Evolutionary conservation across 345 rosid genomes (phyloP).

Genomic region (Nasturtium officinale): DNA sequence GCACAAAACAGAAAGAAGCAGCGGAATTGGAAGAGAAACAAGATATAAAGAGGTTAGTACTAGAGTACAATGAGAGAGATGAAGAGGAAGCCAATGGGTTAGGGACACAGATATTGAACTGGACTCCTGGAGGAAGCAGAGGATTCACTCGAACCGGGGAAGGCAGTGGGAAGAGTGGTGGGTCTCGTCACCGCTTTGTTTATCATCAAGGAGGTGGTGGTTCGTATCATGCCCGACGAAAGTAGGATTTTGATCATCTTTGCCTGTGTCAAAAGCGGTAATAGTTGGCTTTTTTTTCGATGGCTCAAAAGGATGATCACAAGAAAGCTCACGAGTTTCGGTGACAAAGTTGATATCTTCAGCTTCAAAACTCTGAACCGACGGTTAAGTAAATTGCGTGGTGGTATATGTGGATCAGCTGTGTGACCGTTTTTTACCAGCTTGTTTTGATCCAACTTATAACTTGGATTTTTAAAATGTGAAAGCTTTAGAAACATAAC

Average conservation of each 20-base stretch:
- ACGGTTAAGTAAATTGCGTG: conserved; percentile 6
- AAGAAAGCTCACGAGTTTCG: conserved; percentile 11
- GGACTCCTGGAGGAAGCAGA: conserved; percentile 69
- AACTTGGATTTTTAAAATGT: conserved; percentile 22
- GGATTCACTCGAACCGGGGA: conserved; percentile 62
- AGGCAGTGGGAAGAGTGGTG: conserved; percentile 59
- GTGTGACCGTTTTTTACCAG: conserved; percentile 12
- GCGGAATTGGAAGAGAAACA: conserved; percentile 97
- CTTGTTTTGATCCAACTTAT: conserved; percentile 21
- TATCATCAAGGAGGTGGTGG: conserved; percentile 71
- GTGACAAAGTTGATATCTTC: conserved; percentile 4
- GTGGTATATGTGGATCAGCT: conserved; percentile 29
- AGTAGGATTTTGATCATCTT: conserved; percentile 39
- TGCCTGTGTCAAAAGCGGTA: background rate
- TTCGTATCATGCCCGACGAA: conserved; percentile 70
- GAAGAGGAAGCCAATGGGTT: conserved; percentile 87
- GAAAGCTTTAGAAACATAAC: conserved; percentile 3
- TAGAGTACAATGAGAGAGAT: conserved; percentile 94
- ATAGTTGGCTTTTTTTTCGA: conserved; percentile 6
- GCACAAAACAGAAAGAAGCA: conserved; percentile 99
- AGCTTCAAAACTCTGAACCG: background rate
- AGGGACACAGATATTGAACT: conserved; percentile 70
- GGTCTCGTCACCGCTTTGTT: conserved; percentile 67
- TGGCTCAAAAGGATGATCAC: conserved; percentile 11
- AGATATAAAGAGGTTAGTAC: conserved; percentile 91